Evolutionary conservation across 345 rosid genomes (phyloP), one percentile per base, ranked within the genome.

Genomic region (Hibiscus syriacus): DNA sequence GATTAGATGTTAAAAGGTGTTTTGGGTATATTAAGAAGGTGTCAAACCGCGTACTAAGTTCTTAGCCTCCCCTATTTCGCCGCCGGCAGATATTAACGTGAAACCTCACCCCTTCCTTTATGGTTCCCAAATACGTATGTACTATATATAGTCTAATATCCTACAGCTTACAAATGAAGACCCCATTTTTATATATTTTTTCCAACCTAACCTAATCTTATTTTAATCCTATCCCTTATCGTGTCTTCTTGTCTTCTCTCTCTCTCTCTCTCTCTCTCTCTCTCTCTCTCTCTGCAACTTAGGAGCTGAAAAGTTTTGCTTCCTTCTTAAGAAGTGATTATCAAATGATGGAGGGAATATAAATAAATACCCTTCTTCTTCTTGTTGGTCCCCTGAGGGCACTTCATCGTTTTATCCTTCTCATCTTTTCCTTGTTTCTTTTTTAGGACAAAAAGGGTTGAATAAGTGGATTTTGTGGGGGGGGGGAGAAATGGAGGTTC

Each of bases 401-500:
- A 19, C 55, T 10, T 69, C 46, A 22, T 6, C 14, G 4, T 69
- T 50, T 39, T 27, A 29, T 58, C 75, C 60, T 64, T 34, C 39
- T 22, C 62, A 19, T 32, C 22, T 3, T 19, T 67, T 30, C 23
- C n/a, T 50, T 2, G 14, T n/a, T n/a, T n/a, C n/a, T n/a, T n/a
- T n/a, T n/a, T n/a, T n/a, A n/a, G n/a, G n/a, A n/a, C n/a, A n/a
- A n/a, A n/a, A n/a, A n/a, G n/a, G n/a, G n/a, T n/a, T n/a, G n/a
- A n/a, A n/a, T n/a, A n/a, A n/a, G n/a, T n/a, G n/a, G n/a, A n/a
- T n/a, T n/a, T n/a, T n/a, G n/a, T n/a, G n/a, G n/a, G n/a, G n/a
- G n/a, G n/a, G n/a, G 0, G 26, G 30, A 41, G 26, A 6, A 23
- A 86, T 87, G 96, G 88, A 87, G 80, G 79, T 87, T 41, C 2